Evolutionary conservation across 257 asterid species (phyloP), one percentile per base, ranked within the genome.

Genomic region (Nicotiana sylvestris): DNA sequence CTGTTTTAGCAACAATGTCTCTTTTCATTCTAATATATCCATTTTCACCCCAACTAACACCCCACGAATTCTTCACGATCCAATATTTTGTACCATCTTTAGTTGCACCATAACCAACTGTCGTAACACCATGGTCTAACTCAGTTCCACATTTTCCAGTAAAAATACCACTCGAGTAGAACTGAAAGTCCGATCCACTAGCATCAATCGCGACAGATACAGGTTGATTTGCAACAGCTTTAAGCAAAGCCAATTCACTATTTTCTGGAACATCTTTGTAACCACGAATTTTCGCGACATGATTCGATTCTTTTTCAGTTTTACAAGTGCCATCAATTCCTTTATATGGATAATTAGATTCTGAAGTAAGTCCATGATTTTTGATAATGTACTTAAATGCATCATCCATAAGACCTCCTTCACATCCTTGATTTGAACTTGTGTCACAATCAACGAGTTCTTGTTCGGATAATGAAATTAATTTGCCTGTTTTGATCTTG

Each of bases 61-160:
- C 66, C 66, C 66, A 60, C 0, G 39, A 64, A 3, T 89, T 89
- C 84, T 87, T 89, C 9, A 89, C 60, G 8, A 85, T 15, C 92
- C 90, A 88, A 81, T 74, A 88, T 33, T 88, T 88, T 5, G 62
- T 83, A n/a, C 89, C 88, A 4, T 61, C 57, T 58, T 33, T 64
- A 67, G 39, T 49, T 32, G 15, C 65, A 1, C 88, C 89, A 11
- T 86, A 90, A 0, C 90, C 91, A 10, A 90, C 86, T 1, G 79
- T 84, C 0, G 89, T 82, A 1, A 90, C 92, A 7, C 87, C 93
- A 58, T 90, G 93, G 62, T 90, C 80, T 3, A 86, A 77, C 0
- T 56, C 60, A 1, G 88, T 90, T 35, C 90, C 91, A 25, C 93
- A 89, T 5, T 82, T 37, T 62, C 89, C 92, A 0, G 84, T 76